Base-by-base conservation (phyloP, 2,329 filamentous ascomycete genomes). In the Plectosphaerella cucumerina region DNA sequence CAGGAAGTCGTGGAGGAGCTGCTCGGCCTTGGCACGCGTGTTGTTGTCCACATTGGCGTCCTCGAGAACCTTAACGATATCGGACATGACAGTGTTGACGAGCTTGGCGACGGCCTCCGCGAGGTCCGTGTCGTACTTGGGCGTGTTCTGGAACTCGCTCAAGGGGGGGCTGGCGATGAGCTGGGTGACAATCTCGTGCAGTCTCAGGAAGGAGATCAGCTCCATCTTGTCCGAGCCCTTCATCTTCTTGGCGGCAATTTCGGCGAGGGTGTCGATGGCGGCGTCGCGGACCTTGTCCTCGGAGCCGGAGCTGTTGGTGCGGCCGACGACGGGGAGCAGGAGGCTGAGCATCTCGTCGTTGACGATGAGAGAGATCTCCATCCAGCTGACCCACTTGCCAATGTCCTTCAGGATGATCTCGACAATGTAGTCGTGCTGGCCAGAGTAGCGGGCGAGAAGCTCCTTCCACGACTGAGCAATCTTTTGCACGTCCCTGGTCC, bases 181-280 rank as follows among this genome's bases (percentile, higher is more conserved):
- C 70, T 96, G 89, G 34, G 85, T 82, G 48, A 97, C 86, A 59
- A 99, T 90, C 47, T 87, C 85, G 55, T 86, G 84, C 37, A 99
- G 78, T 66, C 94, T 96, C 57, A 99, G 80, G 68, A 96, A 96
- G 21, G 84, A 76, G 59, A 99, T 95, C 77, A 99, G 85, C 62
- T 95, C 87, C 61, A 96, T 87, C 78, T 99, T 99, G 73, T 97
- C 93, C 35, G 82, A 77, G 2, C 91, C 80, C 62, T 90, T 90
- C 94, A 99, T 99, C 77, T 97, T 97, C 79, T 99, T 99, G 67
- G 86, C 88, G 52, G 96, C 89, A 59, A 96, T 96, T 71, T 99
- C 93, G 5, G 90, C 96, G 65, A 99, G 87, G 23, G 94, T 91
- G 63, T 97, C 91, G 60, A 97, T 90, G 48, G 94, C 93, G 17